Base-by-base conservation (phyloP, 2,329 filamentous ascomycete genomes). In the Blastomyces percursus region DNA sequence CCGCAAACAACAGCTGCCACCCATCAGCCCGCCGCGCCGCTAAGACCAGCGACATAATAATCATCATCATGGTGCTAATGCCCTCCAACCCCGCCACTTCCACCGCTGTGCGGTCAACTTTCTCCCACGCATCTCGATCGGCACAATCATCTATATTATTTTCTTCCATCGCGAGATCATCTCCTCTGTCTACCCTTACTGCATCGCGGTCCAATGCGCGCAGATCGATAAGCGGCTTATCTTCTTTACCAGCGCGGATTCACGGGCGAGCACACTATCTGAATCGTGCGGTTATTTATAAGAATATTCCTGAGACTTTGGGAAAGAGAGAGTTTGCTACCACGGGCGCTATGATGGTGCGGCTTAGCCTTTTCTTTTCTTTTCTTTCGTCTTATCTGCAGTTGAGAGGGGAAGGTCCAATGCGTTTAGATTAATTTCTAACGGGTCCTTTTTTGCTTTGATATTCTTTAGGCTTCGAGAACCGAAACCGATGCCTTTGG, bases 401-500 rank as follows among this genome's bases (percentile, higher is more conserved):
- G 27, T 35, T 27, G n/a, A 8, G 16, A 24, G 24, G 27, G 24
- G 38, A 58, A 8, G 48, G 30, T 30, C n/a, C 32, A 27, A 3
- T 8, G 35, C 42, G 27, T 38, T 40, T 40, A 35, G 32, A 48
- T 38, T 3, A 19, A 4, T 16, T 38, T 27, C 44, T 35, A 46
- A 58, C 30, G n/a, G n/a, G 24, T 1, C 8, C 30, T 5, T 51
- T 56, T 55, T 56, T 30, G 21, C 24, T 32, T 42, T 62, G 54
- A 35, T n/a, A 27, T 27, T 32, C 69, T 27, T 32, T 69, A 76
- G 75, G 71, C 75, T 70, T 69, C 72, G 68, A 86, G 94, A 78
- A 90, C 88, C 72, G 94, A 99, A 80, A 94, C 86, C 78, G 94
- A 99, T 82, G 94, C 94, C 78, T 97, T 97, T 82, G 94, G 94